Evolutionary conservation across 1,284 basidiomycete species (phyloP).

Genomic region (Malassezia slooffiae): DNA sequence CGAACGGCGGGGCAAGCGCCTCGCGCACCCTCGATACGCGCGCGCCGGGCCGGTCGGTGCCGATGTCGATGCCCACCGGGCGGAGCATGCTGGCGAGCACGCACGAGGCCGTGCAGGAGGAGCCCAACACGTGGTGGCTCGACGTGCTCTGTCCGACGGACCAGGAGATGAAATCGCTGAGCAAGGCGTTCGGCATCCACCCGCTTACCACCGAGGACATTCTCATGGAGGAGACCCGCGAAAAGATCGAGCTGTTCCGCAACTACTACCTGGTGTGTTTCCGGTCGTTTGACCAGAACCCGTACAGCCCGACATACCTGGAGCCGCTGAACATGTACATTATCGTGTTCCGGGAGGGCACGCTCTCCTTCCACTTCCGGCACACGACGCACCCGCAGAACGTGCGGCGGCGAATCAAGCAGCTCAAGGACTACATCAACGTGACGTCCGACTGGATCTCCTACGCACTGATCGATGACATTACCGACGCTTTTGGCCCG

Average conservation of each 20-base stretch:
- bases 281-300: conserved; percentile 97
- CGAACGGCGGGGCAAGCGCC: too few relatives aligned
- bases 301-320: conserved; percentile 89
- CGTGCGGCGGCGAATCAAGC: conserved; percentile 93
- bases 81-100: conserved; percentile 10
- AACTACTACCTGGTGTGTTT: conserved; percentile 99
- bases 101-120: conserved; percentile 45
- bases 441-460: conserved; percentile 99
- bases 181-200: conserved; percentile 71
- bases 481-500: conserved; percentile 97
- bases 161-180: conserved; percentile 93
- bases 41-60: conserved; percentile 3
- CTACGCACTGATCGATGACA: conserved; percentile 98
- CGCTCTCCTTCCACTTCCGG: conserved; percentile 90
- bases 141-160: conserved; percentile 90
- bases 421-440: conserved; percentile 96
- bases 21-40: too few relatives aligned
- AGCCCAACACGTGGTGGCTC: conserved; percentile 90
- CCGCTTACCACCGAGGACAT: conserved; percentile 98
- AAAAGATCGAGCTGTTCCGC: conserved; percentile 98
- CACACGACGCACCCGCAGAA: conserved; percentile 96
- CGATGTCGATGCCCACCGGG: conserved; percentile 5
- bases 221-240: conserved; percentile 95
- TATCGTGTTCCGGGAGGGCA: conserved; percentile 97
- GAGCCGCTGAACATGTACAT: conserved; percentile 99